Percentiles rank a stretch among this genome's conserved stretches.
Evolutionary conservation across 371 early-diverging fungal genomes (phyloP).

Genomic region (Mortierella sp.): DNA sequence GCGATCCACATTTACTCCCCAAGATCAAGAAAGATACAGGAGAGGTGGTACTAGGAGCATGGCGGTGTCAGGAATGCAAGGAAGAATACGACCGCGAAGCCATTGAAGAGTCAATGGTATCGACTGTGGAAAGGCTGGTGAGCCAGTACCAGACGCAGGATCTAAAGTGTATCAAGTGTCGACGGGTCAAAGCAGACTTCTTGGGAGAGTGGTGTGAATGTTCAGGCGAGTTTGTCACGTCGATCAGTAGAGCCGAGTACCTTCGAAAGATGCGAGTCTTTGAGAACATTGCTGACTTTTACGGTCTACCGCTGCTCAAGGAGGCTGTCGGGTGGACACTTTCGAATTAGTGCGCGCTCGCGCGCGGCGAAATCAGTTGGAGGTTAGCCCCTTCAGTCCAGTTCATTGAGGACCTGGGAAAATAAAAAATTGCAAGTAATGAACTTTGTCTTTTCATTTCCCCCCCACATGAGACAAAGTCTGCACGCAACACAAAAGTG

Average conservation of each 20-base stretch:
- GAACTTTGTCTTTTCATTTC: too few relatives aligned
- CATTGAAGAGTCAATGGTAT: slow-evolving; percentile 84
- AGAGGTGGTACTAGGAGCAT: slow-evolving; percentile 60
- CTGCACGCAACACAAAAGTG: too few relatives aligned
- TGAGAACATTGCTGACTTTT: slow-evolving; percentile 70
- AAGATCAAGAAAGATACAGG: slow-evolving; percentile 55
- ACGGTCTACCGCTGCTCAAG: slow-evolving; percentile 63
- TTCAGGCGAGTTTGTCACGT: slow-evolving; percentile 64
- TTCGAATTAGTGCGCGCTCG: slow-evolving; percentile 17
- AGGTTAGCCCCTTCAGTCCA: too few relatives aligned
- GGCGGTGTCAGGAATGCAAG: slow-evolving; percentile 76
- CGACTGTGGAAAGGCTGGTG: slow-evolving; percentile 85
- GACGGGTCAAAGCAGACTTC: slow-evolving; percentile 80
- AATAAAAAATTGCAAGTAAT: too few relatives aligned
- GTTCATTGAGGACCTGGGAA: too few relatives aligned
- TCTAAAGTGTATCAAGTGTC: slow-evolving; percentile 83
- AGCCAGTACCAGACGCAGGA: slow-evolving; percentile 90
- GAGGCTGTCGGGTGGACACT: slow-evolving; percentile 69
- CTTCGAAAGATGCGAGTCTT: slow-evolving; percentile 69
- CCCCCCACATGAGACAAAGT: too few relatives aligned
- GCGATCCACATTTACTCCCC: slow-evolving; percentile 79
- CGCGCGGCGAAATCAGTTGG: too few relatives aligned
- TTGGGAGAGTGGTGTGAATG: slow-evolving; percentile 70
- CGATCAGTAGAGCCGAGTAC: slow-evolving; percentile 59
- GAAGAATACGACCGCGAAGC: slow-evolving; percentile 76